Conservation (phyloP, 495 filamentous ascomycete genomes). For the Penicillium atrosanguineum region DNA sequence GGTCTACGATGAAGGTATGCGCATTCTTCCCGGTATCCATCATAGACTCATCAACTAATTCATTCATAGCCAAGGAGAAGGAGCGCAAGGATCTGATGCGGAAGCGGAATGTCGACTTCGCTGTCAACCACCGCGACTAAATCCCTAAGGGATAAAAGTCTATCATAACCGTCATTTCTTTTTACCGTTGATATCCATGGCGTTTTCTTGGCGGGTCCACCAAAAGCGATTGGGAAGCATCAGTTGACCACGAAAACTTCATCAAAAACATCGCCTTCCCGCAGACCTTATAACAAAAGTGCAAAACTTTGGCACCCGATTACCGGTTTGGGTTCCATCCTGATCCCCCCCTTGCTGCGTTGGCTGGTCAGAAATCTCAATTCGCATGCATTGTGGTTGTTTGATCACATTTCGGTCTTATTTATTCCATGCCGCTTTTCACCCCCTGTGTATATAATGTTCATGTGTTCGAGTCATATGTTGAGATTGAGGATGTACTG, state of each 20-base stretch:
- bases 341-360: background rate
- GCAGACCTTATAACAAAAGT: constrained; percentile 1
- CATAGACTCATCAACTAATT: constrained; percentile 16
- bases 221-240: constrained; percentile 34
- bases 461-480: constrained; percentile 17
- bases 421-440: constrained; percentile 6
- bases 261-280: constrained; percentile 9
- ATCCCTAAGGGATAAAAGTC: constrained; percentile 10
- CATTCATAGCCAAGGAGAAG: constrained; percentile 66
- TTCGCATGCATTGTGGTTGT: constrained; percentile 10
- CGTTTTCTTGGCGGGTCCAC: constrained; percentile 44
- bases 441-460: constrained; percentile 29
- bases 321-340: background rate
- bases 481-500: constrained; percentile 4
- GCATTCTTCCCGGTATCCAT: background rate
- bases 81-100: constrained; percentile 69
- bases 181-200: constrained; percentile 47
- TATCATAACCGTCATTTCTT: constrained; percentile 27
- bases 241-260: constrained; percentile 13
- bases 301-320: constrained; percentile 8
- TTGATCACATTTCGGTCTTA: constrained; percentile 7
- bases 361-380: constrained; percentile 2
- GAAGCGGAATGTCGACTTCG: constrained; percentile 54
- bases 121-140: constrained; percentile 22
- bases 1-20: constrained; percentile 77